phyloP scores from a whole-genome alignment of 495 filamentous ascomycete genomes.

The Pseudomonodictys pantanalensis region DNA sequence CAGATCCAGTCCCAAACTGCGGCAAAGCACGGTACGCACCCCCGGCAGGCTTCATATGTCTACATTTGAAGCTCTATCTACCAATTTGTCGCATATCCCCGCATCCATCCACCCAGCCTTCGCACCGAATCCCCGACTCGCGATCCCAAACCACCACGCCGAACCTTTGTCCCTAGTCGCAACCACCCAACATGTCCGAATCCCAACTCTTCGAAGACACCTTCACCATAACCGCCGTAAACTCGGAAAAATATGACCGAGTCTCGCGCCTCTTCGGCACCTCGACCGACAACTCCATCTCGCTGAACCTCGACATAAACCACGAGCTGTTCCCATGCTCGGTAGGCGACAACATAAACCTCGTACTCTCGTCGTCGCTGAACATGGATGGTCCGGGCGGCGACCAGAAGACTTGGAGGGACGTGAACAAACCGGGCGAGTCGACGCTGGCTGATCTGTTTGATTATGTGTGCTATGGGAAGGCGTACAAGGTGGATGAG shows the following conservation, averaged over 20 bases:
- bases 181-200: constrained; percentile 52
- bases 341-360: constrained; percentile 67
- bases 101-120: not conserved
- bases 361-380: constrained; percentile 80
- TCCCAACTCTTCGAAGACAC: constrained; percentile 87
- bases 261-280: constrained; percentile 75
- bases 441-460: constrained; percentile 82
- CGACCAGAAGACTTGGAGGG: constrained; percentile 74
- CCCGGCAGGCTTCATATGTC: too few relatives aligned
- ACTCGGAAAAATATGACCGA: constrained; percentile 89
- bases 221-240: constrained; percentile 75
- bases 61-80: too few relatives aligned
- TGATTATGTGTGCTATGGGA: constrained; percentile 96
- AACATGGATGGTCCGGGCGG: constrained; percentile 77
- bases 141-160: not conserved
- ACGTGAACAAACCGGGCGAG: constrained; percentile 63
- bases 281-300: constrained; percentile 65
- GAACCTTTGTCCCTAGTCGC: not conserved
- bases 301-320: constrained; percentile 89
- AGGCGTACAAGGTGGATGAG: constrained; percentile 97
- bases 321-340: constrained; percentile 79
- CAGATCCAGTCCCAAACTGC: too few relatives aligned
- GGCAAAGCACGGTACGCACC: too few relatives aligned
- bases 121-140: not conserved
- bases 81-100: too few relatives aligned